Evolutionary conservation across 2,329 filamentous ascomycete genomes (phyloP).

Genomic region (Acephala macrosclerotiorum): DNA sequence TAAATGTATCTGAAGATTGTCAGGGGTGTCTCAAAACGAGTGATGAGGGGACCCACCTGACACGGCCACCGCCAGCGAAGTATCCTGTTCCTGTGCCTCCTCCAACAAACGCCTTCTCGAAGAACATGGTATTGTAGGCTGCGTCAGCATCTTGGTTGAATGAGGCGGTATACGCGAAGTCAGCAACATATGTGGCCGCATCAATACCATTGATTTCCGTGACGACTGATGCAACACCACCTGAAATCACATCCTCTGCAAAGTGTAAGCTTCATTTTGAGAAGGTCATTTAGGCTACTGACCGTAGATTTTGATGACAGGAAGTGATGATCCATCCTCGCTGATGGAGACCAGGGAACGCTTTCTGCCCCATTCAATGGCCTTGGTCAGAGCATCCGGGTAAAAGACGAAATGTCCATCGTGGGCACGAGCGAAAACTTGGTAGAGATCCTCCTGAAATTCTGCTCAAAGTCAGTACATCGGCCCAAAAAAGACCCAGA

Average conservation of each 20-base stretch:
- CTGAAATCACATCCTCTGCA: constrained; percentile 50
- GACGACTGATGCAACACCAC: constrained; percentile 55
- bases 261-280: constrained; percentile 9
- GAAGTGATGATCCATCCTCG: constrained; percentile 62
- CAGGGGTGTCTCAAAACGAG: not conserved
- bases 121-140: constrained; percentile 52
- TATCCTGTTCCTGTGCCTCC: constrained; percentile 42
- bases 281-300: constrained; percentile 27
- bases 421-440: constrained; percentile 61
- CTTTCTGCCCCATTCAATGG: constrained; percentile 58
- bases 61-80: constrained; percentile 47
- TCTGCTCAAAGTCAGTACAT: constrained; percentile 25
- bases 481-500: not conserved
- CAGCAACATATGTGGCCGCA: constrained; percentile 55
- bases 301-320: constrained; percentile 62
- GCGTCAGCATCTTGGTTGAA: constrained; percentile 50
- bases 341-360: constrained; percentile 66
- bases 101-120: constrained; percentile 41
- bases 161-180: constrained; percentile 49
- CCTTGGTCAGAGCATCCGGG: constrained; percentile 57
- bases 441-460: constrained; percentile 54
- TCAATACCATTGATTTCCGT: constrained; percentile 63
- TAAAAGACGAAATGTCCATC: constrained; percentile 70
- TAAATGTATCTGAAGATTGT: constrained; percentile 43
- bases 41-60: constrained; percentile 37